phyloP scores from a whole-genome alignment of 2,329 filamentous ascomycete species.

The Pleomassaria siparia region DNA sequence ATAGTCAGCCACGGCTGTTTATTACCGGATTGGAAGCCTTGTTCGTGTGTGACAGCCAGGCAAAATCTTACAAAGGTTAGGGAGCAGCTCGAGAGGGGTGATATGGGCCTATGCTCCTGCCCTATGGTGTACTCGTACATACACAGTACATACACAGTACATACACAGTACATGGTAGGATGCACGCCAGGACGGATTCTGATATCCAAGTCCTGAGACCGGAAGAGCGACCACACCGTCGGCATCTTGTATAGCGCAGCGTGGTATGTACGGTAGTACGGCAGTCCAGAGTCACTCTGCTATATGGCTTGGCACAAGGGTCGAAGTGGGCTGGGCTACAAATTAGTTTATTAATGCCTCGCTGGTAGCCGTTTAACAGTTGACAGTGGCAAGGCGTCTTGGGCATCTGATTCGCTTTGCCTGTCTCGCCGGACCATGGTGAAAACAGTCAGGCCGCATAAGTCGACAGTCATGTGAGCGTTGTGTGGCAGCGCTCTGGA shows the following conservation, averaged over 20 bases:
- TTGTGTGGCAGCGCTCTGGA: conserved; percentile 26
- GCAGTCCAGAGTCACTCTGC: conserved; percentile 12
- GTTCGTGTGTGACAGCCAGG: background rate
- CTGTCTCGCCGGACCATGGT: conserved; percentile 23
- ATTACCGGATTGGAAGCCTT: conserved; percentile 19
- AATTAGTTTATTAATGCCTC: conserved; percentile 27
- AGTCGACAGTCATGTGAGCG: conserved; percentile 37
- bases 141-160: too few species aligned
- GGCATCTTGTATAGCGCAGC: conserved; percentile 12
- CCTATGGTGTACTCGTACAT: background rate
- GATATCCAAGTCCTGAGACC: conserved; percentile 22
- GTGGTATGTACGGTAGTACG: too few species aligned
- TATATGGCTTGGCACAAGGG: conserved; percentile 21
- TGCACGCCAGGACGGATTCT: conserved; percentile 21
- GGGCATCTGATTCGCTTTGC: conserved; percentile 33
- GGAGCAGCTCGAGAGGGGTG: background rate
- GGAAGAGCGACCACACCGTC: conserved; percentile 10
- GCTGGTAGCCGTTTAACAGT: conserved; percentile 25
- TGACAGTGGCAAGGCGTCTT: conserved; percentile 22
- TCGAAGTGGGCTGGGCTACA: conserved; percentile 18
- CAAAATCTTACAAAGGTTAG: background rate
- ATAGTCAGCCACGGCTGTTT: conserved; percentile 13
- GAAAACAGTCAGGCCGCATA: conserved; percentile 31
- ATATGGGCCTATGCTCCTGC: background rate
- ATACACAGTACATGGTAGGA: too few species aligned